phyloP scores from a whole-genome alignment of 768 basidiomycete genomes.

The Xanthoconium purpureum region DNA sequence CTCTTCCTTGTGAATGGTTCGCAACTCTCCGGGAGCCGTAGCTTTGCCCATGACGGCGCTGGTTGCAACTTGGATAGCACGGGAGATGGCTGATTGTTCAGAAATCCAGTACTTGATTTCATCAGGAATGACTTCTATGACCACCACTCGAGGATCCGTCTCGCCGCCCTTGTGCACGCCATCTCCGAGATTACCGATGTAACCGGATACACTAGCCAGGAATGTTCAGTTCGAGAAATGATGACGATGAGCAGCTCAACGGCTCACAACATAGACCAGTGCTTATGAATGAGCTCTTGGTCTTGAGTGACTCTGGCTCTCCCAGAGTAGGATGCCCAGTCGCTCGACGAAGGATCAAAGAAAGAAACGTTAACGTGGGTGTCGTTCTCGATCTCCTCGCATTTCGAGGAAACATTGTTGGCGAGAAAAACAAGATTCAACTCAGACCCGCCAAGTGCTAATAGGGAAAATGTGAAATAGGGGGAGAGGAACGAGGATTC shows the following conservation, averaged over 20 bases:
- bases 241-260: not conserved
- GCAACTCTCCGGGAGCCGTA: conserved; percentile 70
- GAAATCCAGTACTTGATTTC: conserved; percentile 83
- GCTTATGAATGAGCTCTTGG: conserved; percentile 57
- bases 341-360: conserved; percentile 62
- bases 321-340: conserved; percentile 80
- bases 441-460: conserved; percentile 47
- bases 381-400: conserved; percentile 74
- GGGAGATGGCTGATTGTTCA: conserved; percentile 55
- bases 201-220: conserved; percentile 54
- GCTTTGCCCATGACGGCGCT: conserved; percentile 59
- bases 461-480: not conserved
- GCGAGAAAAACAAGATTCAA: conserved; percentile 65
- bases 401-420: conserved; percentile 72
- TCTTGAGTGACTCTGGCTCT: conserved; percentile 65
- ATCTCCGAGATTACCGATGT: conserved; percentile 86
- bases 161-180: conserved; percentile 80
- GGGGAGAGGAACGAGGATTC: not conserved
- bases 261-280: conserved; percentile 56
- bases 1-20: conserved; percentile 72
- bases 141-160: conserved; percentile 72
- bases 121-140: conserved; percentile 76
- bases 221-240: not conserved
- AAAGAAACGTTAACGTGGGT: conserved; percentile 79
- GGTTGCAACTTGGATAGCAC: conserved; percentile 57